Evolutionary conservation across 1,284 basidiomycete species (phyloP), one percentile per base, ranked within the genome.

Genomic region (Sporisorium exsertum): DNA sequence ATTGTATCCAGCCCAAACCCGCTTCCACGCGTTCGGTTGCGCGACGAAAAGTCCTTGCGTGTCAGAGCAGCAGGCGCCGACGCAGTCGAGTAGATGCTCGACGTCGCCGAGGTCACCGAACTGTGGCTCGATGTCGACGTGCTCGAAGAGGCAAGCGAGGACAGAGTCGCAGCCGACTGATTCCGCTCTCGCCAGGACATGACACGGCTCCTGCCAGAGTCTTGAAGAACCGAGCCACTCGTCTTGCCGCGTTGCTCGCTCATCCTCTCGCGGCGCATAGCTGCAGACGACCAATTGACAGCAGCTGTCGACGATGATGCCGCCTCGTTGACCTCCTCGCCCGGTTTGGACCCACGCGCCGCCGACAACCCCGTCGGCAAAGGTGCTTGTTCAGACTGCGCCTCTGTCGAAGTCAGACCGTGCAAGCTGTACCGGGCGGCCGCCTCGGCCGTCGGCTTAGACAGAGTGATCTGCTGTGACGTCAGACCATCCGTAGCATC

Each of bases 141-240:
- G 42, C 54, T 58, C 35, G 70, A 78, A 12, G 72, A 75, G 7
- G 63, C 47, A 2, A 78, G 35, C 18, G 73, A 76, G 2, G 68
- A 68, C 13, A 78, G 26, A 5, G 76, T 75, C 5, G 68, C 72
- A 32, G 54, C 67, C 2, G 77, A 79, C 24, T 64, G 73, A 37
- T 80, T 80, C 0, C 73, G 75, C 33, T 80, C 79, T 9, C 79
- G 53, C 79, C 79, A 80, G 32, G 74, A 77, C 58, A 74, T 70
- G 54, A 75, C 64, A 8, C 63, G 58, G 61, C 68, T 69, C 16
- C 66, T 53, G 18, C 72, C 69, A 20, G 78, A 64, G 43, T 78
- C 72, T 46, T 66, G 60, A 5, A 74, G 54, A 15, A 53, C 35
- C 3, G 47, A 47, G 9, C n/a, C 20, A 16, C 67, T 65, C 2